Evolutionary conservation across 2,329 filamentous ascomycete species (phyloP), one percentile per base, ranked within the genome.

Genomic region (Paraconiothyrium brasiliense): DNA sequence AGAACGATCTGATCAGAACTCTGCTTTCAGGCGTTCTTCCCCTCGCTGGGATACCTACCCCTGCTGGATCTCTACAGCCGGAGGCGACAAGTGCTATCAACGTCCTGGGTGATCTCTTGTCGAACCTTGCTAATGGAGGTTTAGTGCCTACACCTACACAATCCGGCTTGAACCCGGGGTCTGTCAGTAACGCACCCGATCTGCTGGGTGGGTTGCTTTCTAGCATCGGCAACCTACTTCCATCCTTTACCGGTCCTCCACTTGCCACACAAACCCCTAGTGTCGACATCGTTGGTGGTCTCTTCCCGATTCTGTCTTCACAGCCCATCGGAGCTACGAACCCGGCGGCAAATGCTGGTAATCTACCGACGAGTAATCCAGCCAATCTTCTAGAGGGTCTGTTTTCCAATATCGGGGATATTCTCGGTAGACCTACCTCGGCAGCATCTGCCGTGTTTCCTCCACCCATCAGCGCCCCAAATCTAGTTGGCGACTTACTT

Each of bases 401-500:
- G 16, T 5, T 35, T n/a, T n/a, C 47, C 3, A 20, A 34, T 11
- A n/a, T 50, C n/a, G 47, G 30, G n/a, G 8, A 34, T 16, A 34
- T 50, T 35, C 27, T 50, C 13, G 47, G 47, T n/a, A n/a, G 7
- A 20, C 27, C 48, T 10, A 35, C 48, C 16, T 34, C 30, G 10
- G 27, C 48, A 37, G 39, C 6, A 6, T 41, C 39, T 16, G 14
- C 4, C 14, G 22, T n/a, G 2, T 1, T 35, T 35, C 16, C 39
- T 46, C 30, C 6, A 10, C 24, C 43, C 5, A 55, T 4, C 11
- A 43, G 35, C 10, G 10, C 24, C 2, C 52, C 52, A 24, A 27
- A 57, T 35, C 13, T 48, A 7, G 13, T 57, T 27, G 43, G 43
- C 20, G n/a, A 27, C 20, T 41, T 57, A 11, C 22, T 57, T 30